phyloP scores from a whole-genome alignment of 345 rosid species.

The Camelina neglecta region DNA sequence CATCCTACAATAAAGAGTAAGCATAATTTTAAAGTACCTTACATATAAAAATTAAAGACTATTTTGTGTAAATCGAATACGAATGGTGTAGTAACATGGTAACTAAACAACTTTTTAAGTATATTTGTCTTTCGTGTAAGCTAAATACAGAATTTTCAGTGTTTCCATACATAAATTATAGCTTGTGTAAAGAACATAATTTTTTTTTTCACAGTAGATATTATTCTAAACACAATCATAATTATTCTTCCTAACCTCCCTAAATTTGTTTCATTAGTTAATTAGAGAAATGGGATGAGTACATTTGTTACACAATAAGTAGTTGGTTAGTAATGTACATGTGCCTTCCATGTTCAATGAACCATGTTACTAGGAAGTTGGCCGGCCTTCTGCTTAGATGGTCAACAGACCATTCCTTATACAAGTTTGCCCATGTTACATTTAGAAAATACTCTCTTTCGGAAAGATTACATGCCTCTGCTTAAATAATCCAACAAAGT shows the following conservation, averaged over 20 bases:
- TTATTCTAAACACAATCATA: neutral
- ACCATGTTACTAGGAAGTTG: slow-evolving; percentile 25
- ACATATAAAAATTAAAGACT: too few species aligned
- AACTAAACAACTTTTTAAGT: neutral
- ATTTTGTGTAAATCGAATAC: neutral
- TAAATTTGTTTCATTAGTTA: neutral
- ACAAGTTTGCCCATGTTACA: slow-evolving; percentile 4
- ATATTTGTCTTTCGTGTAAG: neutral
- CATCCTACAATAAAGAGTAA: neutral
- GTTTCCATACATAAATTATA: neutral
- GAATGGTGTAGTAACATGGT: neutral
- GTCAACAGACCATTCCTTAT: slow-evolving; percentile 12
- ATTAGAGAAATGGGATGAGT: neutral
- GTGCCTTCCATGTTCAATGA: slow-evolving; percentile 32
- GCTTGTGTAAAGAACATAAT: neutral
- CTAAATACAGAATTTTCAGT: neutral
- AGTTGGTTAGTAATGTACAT: slow-evolving; percentile 9
- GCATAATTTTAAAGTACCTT: neutral
- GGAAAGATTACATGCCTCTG: neutral
- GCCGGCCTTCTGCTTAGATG: slow-evolving; percentile 7
- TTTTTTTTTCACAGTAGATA: neutral
- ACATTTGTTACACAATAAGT: neutral
- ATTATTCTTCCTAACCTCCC: neutral
- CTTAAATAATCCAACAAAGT: neutral
- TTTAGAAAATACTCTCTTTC: neutral